Evolutionary conservation across 331 rosid species (phyloP).

Genomic region (Quercus tomentella): DNA sequence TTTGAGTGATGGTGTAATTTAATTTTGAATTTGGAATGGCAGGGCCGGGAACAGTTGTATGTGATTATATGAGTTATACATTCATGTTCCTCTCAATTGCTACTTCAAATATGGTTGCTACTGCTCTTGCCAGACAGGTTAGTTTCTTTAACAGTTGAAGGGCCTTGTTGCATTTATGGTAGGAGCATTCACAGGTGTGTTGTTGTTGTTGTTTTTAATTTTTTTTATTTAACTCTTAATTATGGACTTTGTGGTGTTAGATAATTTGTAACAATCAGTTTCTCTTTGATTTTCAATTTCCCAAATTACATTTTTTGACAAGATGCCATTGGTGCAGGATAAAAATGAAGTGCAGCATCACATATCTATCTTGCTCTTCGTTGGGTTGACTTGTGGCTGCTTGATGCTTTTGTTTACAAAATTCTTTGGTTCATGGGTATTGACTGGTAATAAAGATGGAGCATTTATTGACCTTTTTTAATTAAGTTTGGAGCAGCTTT

Average conservation of each 20-base stretch:
- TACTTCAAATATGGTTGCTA: slow-evolving; percentile 78
- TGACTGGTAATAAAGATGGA: slow-evolving; percentile 49
- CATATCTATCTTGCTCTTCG: slow-evolving; percentile 75
- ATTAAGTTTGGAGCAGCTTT: neutral
- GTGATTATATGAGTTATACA: slow-evolving; percentile 48
- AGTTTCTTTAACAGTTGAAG: neutral
- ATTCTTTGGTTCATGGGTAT: slow-evolving; percentile 58
- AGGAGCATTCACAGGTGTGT: neutral
- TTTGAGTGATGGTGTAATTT: neutral
- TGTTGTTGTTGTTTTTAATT: neutral
- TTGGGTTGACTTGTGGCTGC: slow-evolving; percentile 76
- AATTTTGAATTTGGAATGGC: neutral
- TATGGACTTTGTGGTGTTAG: neutral
- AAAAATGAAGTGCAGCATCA: slow-evolving; percentile 84
- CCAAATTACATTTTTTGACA: neutral
- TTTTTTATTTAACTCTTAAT: neutral
- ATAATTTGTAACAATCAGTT: neutral
- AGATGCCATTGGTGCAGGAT: slow-evolving; percentile 48
- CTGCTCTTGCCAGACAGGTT: slow-evolving; percentile 63
- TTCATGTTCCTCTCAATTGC: slow-evolving; percentile 79
- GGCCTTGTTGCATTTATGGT: neutral
- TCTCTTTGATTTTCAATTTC: neutral
- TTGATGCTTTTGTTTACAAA: slow-evolving; percentile 69
- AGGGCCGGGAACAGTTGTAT: slow-evolving; percentile 74
- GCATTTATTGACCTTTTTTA: too few relatives aligned